Conservation (phyloP, 2,329 filamentous ascomycete species). For the Trichoderma koningii region DNA sequence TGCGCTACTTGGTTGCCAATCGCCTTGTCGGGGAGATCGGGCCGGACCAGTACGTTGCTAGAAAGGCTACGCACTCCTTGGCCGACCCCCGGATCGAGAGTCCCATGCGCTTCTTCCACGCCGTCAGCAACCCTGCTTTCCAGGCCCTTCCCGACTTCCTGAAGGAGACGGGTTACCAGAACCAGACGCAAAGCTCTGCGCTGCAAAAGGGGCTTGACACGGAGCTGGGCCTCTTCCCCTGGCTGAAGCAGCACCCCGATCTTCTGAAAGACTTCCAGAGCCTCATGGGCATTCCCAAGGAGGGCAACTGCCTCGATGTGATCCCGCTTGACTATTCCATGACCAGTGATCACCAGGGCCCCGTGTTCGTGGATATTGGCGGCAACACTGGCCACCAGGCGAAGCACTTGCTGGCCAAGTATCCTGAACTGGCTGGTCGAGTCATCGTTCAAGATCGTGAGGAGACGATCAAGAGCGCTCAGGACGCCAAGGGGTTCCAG, state of each 20-base stretch:
- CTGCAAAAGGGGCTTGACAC: conserved; percentile 19
- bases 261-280: conserved; percentile 18
- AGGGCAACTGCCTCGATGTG: conserved; percentile 7
- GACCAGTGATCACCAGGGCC: neutral
- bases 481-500: conserved; percentile 18
- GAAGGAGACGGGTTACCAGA: conserved; percentile 27
- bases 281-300: conserved; percentile 14
- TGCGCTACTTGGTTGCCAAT: conserved; percentile 40
- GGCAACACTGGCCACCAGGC: conserved; percentile 16
- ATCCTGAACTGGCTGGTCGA: conserved; percentile 13
- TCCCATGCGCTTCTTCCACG: conserved; percentile 35
- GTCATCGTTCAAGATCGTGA: conserved; percentile 14
- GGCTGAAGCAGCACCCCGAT: conserved; percentile 10
- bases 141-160: conserved; percentile 39
- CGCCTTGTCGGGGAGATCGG: conserved; percentile 36
- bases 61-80: conserved; percentile 35
- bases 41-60: conserved; percentile 37
- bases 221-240: neutral
- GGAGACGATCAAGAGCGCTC: neutral
- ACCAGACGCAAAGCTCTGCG: conserved; percentile 12
- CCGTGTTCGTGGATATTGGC: conserved; percentile 14
- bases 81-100: conserved; percentile 35
- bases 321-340: conserved; percentile 7
- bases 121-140: conserved; percentile 31
- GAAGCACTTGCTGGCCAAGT: neutral